Evolutionary conservation across 306 rosid species (phyloP).

Genomic region (Macrotyloma uniflorum): DNA sequence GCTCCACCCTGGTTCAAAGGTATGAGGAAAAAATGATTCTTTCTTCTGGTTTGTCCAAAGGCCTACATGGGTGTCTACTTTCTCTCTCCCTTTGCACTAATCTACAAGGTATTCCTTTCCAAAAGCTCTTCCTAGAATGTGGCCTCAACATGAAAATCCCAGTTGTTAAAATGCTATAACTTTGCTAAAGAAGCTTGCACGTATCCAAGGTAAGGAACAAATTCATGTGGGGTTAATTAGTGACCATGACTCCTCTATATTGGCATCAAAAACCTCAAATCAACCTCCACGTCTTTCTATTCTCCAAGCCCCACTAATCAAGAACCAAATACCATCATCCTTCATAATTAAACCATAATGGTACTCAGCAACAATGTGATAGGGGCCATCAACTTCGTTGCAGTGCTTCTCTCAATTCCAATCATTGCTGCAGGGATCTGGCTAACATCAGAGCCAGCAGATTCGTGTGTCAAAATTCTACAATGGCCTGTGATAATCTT

Average conservation of each 20-base stretch:
- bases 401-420: conserved; percentile 81
- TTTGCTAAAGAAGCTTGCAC: conserved; percentile 40
- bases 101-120: conserved; percentile 48
- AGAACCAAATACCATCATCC: neutral
- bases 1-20: neutral
- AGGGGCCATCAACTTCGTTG: conserved; percentile 77
- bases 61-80: neutral
- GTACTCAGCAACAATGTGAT: conserved; percentile 72
- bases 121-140: conserved; percentile 21
- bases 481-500: conserved; percentile 80
- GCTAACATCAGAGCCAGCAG: conserved; percentile 77
- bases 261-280: neutral
- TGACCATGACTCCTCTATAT: neutral
- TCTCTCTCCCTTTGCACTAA: neutral
- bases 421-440: conserved; percentile 86
- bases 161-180: conserved; percentile 17
- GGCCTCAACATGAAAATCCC: conserved; percentile 31
- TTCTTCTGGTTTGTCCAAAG: conserved; percentile 25
- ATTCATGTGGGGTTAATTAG: conserved; percentile 15
- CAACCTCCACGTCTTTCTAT: neutral
- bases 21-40: conserved; percentile 35
- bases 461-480: conserved; percentile 73
- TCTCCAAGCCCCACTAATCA: neutral
- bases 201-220: conserved; percentile 52
- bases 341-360: conserved; percentile 40